Evolutionary conservation across 345 rosid species (phyloP).

Genomic region (Schrenkiella parvula): DNA sequence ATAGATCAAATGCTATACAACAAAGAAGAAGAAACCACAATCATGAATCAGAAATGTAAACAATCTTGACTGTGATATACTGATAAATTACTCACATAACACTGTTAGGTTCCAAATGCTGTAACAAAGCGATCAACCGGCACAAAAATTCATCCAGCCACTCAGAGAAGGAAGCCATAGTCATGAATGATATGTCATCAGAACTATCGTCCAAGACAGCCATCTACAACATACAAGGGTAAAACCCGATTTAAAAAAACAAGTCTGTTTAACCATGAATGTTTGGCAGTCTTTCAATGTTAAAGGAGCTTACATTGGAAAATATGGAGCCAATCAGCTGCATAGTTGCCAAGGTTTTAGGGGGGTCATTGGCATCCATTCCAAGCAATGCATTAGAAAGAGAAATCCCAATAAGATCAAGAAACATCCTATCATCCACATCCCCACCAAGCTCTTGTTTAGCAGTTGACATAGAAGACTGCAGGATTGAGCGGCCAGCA

Average conservation of each 20-base stretch:
- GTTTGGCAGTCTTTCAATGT: conserved; percentile 17
- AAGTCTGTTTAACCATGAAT: background rate
- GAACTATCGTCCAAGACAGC: conserved; percentile 71
- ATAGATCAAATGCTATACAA: background rate
- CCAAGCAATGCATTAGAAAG: conserved; percentile 95
- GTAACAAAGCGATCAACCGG: conserved; percentile 83
- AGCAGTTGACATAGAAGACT: conserved; percentile 56
- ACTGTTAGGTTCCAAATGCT: conserved; percentile 87
- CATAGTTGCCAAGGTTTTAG: conserved; percentile 94
- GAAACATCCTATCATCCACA: conserved; percentile 40
- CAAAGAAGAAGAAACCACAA: conserved; percentile 12
- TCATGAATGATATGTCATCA: conserved; percentile 61
- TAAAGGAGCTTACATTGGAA: conserved; percentile 74
- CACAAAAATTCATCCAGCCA: conserved; percentile 97
- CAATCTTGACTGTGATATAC: background rate
- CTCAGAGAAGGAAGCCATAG: conserved; percentile 78
- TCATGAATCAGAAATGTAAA: background rate
- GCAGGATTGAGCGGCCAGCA: conserved; percentile 88
- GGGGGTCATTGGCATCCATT: conserved; percentile 99
- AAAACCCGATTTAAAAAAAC: background rate
- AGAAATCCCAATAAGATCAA: conserved; percentile 73
- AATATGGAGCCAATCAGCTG: conserved; percentile 95
- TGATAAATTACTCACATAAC: conserved; percentile 63
- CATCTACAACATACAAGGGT: conserved; percentile 45
- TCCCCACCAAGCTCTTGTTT: conserved; percentile 54